A percentile compares a stretch with the other conserved stretches of the same genome.
Conservation (phyloP, 1,284 basidiomycete species). For the Wallemia hederae region DNA sequence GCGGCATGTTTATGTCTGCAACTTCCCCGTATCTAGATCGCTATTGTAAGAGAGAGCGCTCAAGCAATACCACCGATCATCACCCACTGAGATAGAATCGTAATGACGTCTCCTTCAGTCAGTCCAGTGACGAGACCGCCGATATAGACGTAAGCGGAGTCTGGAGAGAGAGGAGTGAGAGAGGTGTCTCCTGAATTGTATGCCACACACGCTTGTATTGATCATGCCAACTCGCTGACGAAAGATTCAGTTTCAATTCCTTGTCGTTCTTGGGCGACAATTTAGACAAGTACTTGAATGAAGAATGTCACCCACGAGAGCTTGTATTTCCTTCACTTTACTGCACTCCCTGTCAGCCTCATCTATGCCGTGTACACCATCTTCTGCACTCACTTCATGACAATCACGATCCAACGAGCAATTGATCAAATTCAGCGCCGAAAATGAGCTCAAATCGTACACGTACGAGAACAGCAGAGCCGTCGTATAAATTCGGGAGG, state of each 20-base stretch:
- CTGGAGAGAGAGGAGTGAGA: conserved; percentile 16
- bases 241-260: background rate
- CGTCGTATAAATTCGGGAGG: background rate
- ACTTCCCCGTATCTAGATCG: conserved; percentile 59
- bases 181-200: background rate
- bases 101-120: conserved; percentile 90
- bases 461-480: background rate
- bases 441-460: background rate
- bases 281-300: background rate
- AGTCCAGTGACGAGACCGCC: conserved; percentile 60
- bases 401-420: background rate
- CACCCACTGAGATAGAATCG: conserved; percentile 84
- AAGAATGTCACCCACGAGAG: background rate
- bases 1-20: conserved; percentile 75
- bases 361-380: background rate
- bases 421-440: no score
- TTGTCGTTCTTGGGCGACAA: background rate
- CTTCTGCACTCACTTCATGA: background rate
- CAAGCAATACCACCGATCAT: background rate
- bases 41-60: background rate
- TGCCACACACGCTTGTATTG: conserved; percentile 8
- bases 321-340: background rate
- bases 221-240: background rate
- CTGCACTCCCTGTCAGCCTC: background rate
- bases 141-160: conserved; percentile 81